Base-by-base conservation (phyloP, 2,329 filamentous ascomycete genomes). In the Colletotrichum tanaceti region DNA sequence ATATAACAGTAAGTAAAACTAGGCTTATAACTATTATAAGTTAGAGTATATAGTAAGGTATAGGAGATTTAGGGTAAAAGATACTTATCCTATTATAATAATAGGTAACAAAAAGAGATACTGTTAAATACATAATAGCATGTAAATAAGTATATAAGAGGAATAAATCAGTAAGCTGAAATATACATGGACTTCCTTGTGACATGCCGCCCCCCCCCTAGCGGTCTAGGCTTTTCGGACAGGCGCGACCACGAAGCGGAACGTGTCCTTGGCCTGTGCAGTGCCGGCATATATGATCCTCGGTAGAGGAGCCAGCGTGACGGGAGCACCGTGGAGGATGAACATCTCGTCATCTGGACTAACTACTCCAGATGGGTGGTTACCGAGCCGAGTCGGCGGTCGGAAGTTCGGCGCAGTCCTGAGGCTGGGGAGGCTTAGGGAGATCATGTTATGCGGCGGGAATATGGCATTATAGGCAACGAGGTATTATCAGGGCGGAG, bases 301-400 rank as follows among this genome's bases (percentile, higher is more conserved):
- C 22, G 10, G 22, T 13, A 28, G 24, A 24, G 13, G 28, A 16
- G 9, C 11, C 11, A 22, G 14, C 24, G 9, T 5, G 57, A 24
- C 16, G 22, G 41, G 16, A 24, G 5, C 28, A 35, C 9, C 10
- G 13, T 7, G 20, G 41, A n/a, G 32, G 50, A 35, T 43, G 43
- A 38, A 39, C 39, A 24, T 20, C 39, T 11, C 53, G 20, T 9
- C 18, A 20, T 53, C 39, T 14, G 32, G 28, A 64, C 39, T 68
- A 64, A 64, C 39, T 68, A 64, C 28, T 68, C 58, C 46, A 44
- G 65, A 64, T 41, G 65, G 44, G 20, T 28, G 20, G 11, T n/a
- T 13, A 18, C 13, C 38, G 65, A 58, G 35, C n/a, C 47, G 46
- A 54, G 32, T 24, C 54, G 38, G 0, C 20, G 18, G 28, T 44